Evolutionary conservation across 2,329 filamentous ascomycete genomes (phyloP), one percentile per base, ranked within the genome.

Genomic region (Chrysosphaeria jannelii): DNA sequence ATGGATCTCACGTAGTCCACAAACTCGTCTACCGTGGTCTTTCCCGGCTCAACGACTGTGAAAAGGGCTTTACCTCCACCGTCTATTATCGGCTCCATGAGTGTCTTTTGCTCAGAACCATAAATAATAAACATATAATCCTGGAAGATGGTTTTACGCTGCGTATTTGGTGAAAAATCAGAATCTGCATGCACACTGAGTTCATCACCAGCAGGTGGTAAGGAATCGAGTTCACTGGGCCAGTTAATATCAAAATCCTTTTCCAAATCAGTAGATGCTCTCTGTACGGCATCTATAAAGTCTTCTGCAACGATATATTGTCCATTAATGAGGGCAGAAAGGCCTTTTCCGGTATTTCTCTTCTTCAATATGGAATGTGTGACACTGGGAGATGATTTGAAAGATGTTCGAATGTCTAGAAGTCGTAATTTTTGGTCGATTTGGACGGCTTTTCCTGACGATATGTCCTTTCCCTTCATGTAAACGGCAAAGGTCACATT

Each of bases 51-150:
- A 1, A 78, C 53, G 14, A 62, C 47, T 28, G 56, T 64, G 4
- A 71, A 43, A 5, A 88, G 39, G 2, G 74, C 71, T 39, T 93
- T 93, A 6, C 85, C 85, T 28, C 67, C 62, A 4, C 72, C 85
- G 28, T 64, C 64, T 0, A 65, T 68, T 29, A 97, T 68, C 0
- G 69, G 64, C 0, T 64, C 61, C 20, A 72, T 47, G 4, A 97
- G 48, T 30, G 58, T 75, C 6, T 74, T 61, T 39, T 93, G 81
- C 3, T 49, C 49, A 25, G 57, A 43, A 25, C 79, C 66, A 32
- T 79, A 68, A 35, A 93, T 90, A 4, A 97, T 52, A 36, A 93
- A 91, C 0, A 68, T 81, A 36, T 79, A 85, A 3, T 72, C 74
- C 8, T 72, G 61, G 33, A 97, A 93, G 1, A 97, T 51, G 14